Evolutionary conservation across 306 rosid species (phyloP).

Genomic region (Acacia melanoxylon): DNA sequence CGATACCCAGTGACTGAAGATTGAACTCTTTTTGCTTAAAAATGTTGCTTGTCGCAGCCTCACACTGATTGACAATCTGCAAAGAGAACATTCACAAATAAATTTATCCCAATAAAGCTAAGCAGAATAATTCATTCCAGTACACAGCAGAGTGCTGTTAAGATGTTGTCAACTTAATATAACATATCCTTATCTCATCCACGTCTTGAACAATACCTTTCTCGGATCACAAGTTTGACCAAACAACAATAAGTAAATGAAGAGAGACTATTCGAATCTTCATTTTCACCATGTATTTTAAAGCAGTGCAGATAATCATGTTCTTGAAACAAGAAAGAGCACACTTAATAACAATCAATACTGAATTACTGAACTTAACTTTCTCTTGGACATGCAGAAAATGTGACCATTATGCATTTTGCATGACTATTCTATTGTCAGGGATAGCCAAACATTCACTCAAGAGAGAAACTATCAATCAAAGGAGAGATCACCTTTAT

Average conservation of each 20-base stretch:
- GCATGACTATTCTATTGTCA: slow-evolving; percentile 2
- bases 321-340: not conserved
- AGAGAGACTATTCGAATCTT: not conserved
- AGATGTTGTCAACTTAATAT: not conserved
- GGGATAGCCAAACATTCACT: slow-evolving; percentile 15
- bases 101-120: not conserved
- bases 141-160: not conserved
- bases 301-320: not conserved
- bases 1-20: slow-evolving; percentile 91
- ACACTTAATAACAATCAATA: slow-evolving; percentile 15
- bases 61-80: slow-evolving; percentile 92
- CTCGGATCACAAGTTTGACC: slow-evolving; percentile 10
- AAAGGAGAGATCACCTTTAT: slow-evolving; percentile 65
- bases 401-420: not conserved
- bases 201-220: slow-evolving; percentile 28
- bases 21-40: slow-evolving; percentile 94
- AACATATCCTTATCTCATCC: slow-evolving; percentile 9
- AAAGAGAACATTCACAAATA: slow-evolving; percentile 33
- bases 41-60: slow-evolving; percentile 83
- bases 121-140: not conserved
- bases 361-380: slow-evolving; percentile 17
- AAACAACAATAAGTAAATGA: not conserved
- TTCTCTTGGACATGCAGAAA: slow-evolving; percentile 17
- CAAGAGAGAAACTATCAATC: slow-evolving; percentile 12
- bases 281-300: not conserved